These are phyloP conservation scores for Aspergillus amoenus DNA, from an alignment of 2,329 filamentous ascomycete species.

Conservation along the genomic window DNA sequence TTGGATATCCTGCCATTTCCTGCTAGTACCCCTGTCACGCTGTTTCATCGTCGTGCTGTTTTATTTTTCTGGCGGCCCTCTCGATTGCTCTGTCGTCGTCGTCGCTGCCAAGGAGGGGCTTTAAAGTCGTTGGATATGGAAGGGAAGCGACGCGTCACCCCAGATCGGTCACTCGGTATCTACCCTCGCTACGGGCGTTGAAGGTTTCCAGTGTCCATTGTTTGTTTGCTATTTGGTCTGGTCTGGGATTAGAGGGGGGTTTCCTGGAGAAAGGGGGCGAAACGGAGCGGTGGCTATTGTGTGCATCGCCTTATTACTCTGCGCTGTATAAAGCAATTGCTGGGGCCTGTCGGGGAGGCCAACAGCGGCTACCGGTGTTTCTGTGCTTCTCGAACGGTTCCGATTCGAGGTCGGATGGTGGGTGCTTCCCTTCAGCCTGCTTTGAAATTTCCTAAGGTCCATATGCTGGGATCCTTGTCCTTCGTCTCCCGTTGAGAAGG, in stretches of 20 bases:
- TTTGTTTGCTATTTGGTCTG: background rate
- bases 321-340: background rate
- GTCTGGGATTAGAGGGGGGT: background rate
- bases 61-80: background rate
- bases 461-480: background rate
- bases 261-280: background rate
- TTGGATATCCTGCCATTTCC: background rate
- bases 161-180: background rate
- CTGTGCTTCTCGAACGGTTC: background rate
- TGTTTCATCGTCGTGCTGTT: background rate
- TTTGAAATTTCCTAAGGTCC: background rate
- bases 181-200: background rate
- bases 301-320: background rate
- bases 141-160: background rate
- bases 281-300: background rate
- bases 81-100: background rate
- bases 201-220: background rate
- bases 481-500: background rate
- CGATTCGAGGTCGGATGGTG: slow-evolving; percentile 1
- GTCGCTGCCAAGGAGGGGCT: background rate
- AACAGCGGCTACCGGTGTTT: slow-evolving; percentile 1
- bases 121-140: background rate
- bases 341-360: background rate
- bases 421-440: slow-evolving; percentile 2
- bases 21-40: background rate